These are phyloP conservation scores for Wickerhamiella nectarea DNA, from an alignment of 805 yeast species.

Conservation along the genomic window DNA sequence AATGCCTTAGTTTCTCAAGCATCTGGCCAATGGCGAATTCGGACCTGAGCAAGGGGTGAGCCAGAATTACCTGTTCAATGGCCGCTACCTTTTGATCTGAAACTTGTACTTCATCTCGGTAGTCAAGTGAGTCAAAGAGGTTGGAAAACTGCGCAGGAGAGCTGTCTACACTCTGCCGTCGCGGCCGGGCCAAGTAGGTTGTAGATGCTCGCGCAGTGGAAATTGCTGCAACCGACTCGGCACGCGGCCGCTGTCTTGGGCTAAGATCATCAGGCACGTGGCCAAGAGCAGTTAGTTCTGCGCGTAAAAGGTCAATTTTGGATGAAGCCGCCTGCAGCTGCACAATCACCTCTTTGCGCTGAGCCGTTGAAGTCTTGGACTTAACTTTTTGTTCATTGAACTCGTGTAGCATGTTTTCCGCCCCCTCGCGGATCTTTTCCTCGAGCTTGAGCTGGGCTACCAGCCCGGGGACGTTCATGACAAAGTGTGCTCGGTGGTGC, in stretches of 20 bases:
- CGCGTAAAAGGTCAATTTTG: slow-evolving; percentile 12
- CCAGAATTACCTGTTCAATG: slow-evolving; percentile 11
- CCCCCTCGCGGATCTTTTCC: slow-evolving; percentile 27
- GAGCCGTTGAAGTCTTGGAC: slow-evolving; percentile 10
- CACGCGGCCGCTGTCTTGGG: background rate
- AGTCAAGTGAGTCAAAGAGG: slow-evolving; percentile 8
- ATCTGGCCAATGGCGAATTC: slow-evolving; percentile 22
- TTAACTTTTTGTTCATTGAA: slow-evolving; percentile 14
- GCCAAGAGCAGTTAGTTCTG: slow-evolving; percentile 37
- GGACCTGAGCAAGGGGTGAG: slow-evolving; percentile 13
- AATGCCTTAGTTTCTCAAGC: slow-evolving; percentile 37
- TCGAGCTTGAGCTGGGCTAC: slow-evolving; percentile 26
- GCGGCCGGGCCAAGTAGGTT: background rate
- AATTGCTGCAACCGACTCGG: slow-evolving; percentile 7
- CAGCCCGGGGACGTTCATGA: slow-evolving; percentile 15
- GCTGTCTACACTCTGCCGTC: background rate
- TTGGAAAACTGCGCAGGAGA: slow-evolving; percentile 3
- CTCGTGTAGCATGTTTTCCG: slow-evolving; percentile 27
- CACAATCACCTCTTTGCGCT: slow-evolving; percentile 13
- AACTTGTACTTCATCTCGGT: slow-evolving; percentile 3
- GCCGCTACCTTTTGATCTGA: slow-evolving; percentile 1
- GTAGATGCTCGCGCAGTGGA: background rate
- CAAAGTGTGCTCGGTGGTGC: background rate
- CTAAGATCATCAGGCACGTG: slow-evolving; percentile 11
- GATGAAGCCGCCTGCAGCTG: slow-evolving; percentile 17